Base-by-base conservation (phyloP, 305 asterid genomes). In the Withania somnifera region DNA sequence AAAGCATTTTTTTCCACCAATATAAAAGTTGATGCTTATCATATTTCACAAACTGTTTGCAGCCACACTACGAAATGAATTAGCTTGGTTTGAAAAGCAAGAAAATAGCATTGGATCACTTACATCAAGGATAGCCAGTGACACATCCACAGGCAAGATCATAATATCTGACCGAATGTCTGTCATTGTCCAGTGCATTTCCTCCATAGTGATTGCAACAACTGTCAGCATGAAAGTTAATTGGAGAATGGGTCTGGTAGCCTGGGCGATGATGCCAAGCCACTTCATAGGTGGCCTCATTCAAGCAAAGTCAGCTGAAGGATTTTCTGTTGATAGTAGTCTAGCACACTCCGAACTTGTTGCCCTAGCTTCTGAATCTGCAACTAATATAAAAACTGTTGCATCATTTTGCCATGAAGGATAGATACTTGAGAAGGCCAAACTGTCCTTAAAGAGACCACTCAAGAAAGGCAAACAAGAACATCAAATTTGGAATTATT, bases 261-360 rank as follows among this genome's bases (percentile, higher is more conserved):
- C 96, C 61, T 92, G 98, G 98, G 97, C 94, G 17, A 96, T 92
- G 86, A 92, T 92, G 97, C 96, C 98, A 73, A 90, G 96, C 83
- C 97, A 92, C 90, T 94, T 92, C 88, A 90, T 92, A 13, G 98
- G 98, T 56, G 97, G 97, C 60, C 88, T 92, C 82, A 89, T 94
- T 85, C 98, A 94, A 90, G 94, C 97, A 83, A 92, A 90, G 83
- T 94, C 98, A n/a, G 96, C 97, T 52, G 88, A 84, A 86, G 95
- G 97, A 54, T 92, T 94, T 84, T 84, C 97, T 78, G 85, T 92
- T 79, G 93, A 92, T 52, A 90, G 79, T 40, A 63, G 83, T 83
- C 88, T 91, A 80, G 92, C 94, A 66, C 89, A 91, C 81, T 85
- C 97, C 38, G 89, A 91, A 81, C 89, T 92, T 61, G 88, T 90